Evolutionary conservation across 2,329 filamentous ascomycete species (phyloP).

Genomic region (Scedosporium dehoogii): DNA sequence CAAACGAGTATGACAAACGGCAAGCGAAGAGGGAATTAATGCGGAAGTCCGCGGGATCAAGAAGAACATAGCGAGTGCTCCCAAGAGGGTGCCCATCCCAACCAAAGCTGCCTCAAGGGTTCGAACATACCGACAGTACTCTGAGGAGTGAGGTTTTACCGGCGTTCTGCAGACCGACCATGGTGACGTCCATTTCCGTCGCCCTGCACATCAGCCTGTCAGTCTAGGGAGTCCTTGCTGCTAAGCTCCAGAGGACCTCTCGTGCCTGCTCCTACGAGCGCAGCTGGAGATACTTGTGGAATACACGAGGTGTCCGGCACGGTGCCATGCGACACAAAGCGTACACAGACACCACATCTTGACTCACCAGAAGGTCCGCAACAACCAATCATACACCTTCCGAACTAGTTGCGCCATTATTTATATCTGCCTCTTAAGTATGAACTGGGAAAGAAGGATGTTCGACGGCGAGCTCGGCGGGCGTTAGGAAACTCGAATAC

Average conservation of each 20-base stretch:
- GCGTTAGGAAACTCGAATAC: neutral
- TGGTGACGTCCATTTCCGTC: constrained; percentile 98
- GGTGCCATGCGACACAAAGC: neutral
- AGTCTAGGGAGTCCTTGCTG: constrained; percentile 1
- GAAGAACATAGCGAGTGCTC: neutral
- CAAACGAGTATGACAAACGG: neutral
- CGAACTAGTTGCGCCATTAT: constrained; percentile 86
- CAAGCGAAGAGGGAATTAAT: neutral
- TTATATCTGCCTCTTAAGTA: neutral
- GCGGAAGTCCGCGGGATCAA: neutral
- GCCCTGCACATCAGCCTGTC: constrained; percentile 51
- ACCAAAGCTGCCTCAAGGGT: constrained; percentile 12
- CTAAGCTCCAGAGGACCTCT: neutral
- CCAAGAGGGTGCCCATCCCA: constrained; percentile 21
- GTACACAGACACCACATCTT: neutral
- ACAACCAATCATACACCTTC: constrained; percentile 94
- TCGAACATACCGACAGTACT: constrained; percentile 77
- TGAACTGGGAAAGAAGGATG: neutral
- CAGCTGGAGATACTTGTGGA: neutral
- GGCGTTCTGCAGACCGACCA: constrained; percentile 96
- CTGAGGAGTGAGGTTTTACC: constrained; percentile 93
- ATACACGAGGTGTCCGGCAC: too few relatives aligned
- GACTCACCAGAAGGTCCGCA: constrained; percentile 90
- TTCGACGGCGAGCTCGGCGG: neutral
- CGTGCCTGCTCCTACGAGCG: neutral